Base-by-base conservation (phyloP, 306 rosid species). In the Lathyrus oleraceus region DNA sequence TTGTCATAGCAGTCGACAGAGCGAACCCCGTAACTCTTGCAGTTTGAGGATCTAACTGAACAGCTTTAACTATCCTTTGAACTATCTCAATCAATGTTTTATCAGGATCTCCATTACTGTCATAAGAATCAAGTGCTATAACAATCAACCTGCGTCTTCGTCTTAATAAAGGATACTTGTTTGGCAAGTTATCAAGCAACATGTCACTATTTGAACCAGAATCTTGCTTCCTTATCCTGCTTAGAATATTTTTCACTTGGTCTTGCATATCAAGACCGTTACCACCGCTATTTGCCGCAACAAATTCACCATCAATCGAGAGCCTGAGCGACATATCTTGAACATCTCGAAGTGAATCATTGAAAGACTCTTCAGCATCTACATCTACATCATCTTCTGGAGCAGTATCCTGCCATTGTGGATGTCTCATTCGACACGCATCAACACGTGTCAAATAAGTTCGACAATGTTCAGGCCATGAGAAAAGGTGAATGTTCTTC, bases 401-500 rank as follows among this genome's bases (percentile, higher is more conserved):
- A 35, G 73, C 65, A 32, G 39, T 25, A 2, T 67, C 57, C 65
- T 77, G 68, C 81, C 81, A 77, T 56, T 77, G 81, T 36, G 81
- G 81, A 77, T 77, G 72, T 63, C 81, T 77, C 77, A 71, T 65
- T 30, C 81, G 65, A 60, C 77, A 77, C 0, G 81, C 77, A 0
- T 71, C 77, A 38, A 77, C 77, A 2, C 81, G 54, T 16, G 81
- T 77, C 63, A 77, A 57, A 36, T 77, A 77, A 23, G 77, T 77
- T 5, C 81, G 69, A 9, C 81, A 77, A n/a, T 77, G 81, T 56
- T 77, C 81, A 0, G 81, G 81, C 81, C 81, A 77, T 0, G 81
- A 77, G 77, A 77, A 77, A 57, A 77, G 81, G 69, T 77, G 81
- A 56, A 77, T 77, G 54, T 77, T 77, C 73, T 77, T 77, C 81